Conservation (phyloP, 2,329 filamentous ascomycete species). For the Alternaria sp. region DNA sequence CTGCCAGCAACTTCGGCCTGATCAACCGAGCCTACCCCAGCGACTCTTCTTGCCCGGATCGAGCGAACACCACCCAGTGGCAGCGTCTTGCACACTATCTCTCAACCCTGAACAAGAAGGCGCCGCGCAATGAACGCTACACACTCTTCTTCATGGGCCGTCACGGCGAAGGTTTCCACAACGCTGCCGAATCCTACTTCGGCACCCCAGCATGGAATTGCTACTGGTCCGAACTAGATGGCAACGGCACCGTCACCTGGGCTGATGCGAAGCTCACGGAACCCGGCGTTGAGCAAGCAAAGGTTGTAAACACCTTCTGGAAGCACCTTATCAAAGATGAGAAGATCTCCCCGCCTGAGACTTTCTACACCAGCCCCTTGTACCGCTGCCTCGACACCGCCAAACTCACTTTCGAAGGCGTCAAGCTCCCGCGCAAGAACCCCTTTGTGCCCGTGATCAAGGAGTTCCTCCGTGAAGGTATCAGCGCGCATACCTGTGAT, state of each 20-base stretch:
- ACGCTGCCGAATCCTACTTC: slow-evolving; percentile 71
- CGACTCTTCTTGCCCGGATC: slow-evolving; percentile 53
- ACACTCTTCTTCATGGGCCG: slow-evolving; percentile 74
- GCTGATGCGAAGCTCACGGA: slow-evolving; percentile 69
- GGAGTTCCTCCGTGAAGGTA: slow-evolving; percentile 70
- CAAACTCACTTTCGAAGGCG: slow-evolving; percentile 65
- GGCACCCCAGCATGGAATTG: slow-evolving; percentile 75
- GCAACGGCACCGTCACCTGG: slow-evolving; percentile 70
- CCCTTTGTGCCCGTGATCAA: slow-evolving; percentile 69
- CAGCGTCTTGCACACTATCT: slow-evolving; percentile 69
- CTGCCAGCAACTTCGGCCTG: slow-evolving; percentile 67
- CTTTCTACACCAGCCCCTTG: slow-evolving; percentile 71
- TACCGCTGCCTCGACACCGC: slow-evolving; percentile 70
- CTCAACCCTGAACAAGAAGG: slow-evolving; percentile 61
- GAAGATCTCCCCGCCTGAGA: slow-evolving; percentile 67
- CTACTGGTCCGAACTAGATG: slow-evolving; percentile 71
- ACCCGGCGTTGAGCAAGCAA: slow-evolving; percentile 65
- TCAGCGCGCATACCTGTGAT: slow-evolving; percentile 75
- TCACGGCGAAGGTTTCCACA: slow-evolving; percentile 73
- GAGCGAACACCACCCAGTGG: slow-evolving; percentile 66
- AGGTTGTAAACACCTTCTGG: slow-evolving; percentile 68
- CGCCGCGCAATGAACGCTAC: slow-evolving; percentile 62
- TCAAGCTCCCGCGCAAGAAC: slow-evolving; percentile 60
- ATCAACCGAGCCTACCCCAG: slow-evolving; percentile 69
- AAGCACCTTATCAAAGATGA: slow-evolving; percentile 58